Evolutionary conservation across 768 basidiomycete species (phyloP).

Genomic region (Gloeopeniophorella convolvens): DNA sequence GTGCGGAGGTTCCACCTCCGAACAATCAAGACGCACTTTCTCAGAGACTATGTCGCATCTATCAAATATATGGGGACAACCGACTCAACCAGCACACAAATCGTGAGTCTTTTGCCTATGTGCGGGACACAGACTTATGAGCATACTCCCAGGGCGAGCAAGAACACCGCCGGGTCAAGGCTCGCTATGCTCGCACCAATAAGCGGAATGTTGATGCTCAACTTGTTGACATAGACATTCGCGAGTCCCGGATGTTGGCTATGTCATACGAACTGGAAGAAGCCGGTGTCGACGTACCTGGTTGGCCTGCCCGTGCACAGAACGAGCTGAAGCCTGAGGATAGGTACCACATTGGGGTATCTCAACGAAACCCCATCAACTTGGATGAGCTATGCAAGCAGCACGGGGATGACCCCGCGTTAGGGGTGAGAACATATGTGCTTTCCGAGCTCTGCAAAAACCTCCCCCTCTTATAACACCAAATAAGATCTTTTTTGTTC

Average conservation of each 20-base stretch:
- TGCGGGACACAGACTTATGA: not conserved
- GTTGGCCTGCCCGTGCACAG: too few relatives aligned
- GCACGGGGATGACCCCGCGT: too few relatives aligned
- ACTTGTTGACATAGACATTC: constrained; percentile 23
- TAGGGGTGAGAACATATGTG: too few relatives aligned
- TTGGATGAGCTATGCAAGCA: too few relatives aligned
- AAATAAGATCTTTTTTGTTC: too few relatives aligned
- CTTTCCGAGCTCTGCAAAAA: too few relatives aligned
- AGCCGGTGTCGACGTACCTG: too few relatives aligned
- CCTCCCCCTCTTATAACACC: too few relatives aligned
- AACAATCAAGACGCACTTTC: constrained; percentile 32
- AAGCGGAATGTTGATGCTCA: constrained; percentile 19
- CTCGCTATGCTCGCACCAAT: constrained; percentile 25
- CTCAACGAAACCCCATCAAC: too few relatives aligned
- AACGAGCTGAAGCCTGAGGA: too few relatives aligned
- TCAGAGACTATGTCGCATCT: constrained; percentile 29
- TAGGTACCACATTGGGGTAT: too few relatives aligned
- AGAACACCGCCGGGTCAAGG: constrained; percentile 29
- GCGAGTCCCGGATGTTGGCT: constrained; percentile 6
- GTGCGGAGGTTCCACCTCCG: constrained; percentile 26
- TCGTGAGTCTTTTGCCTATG: constrained; percentile 22
- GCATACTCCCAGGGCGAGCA: constrained; percentile 28
- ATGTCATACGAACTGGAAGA: not conserved
- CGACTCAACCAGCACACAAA: constrained; percentile 31
- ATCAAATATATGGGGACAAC: constrained; percentile 31